phyloP scores from a whole-genome alignment of 441 rosid genomes.

The Rhodomyrtus psidioides region DNA sequence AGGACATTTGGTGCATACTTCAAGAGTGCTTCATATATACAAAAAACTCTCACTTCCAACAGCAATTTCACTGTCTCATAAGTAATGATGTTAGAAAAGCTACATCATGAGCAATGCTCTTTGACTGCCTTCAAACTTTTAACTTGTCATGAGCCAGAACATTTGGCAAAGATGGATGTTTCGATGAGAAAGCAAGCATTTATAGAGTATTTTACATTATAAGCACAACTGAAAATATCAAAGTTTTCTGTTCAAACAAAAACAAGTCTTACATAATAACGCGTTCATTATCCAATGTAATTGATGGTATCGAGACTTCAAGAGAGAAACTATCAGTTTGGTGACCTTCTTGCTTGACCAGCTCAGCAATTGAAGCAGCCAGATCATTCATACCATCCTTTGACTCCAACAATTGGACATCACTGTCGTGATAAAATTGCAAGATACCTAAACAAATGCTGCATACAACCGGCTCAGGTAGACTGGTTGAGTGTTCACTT shows the following conservation, averaged over 20 bases:
- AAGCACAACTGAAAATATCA: neutral
- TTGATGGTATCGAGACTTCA: slow-evolving; percentile 62
- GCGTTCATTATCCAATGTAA: slow-evolving; percentile 42
- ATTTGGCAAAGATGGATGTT: neutral
- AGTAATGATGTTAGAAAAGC: neutral
- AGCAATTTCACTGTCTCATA: neutral
- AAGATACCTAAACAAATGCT: slow-evolving; percentile 68
- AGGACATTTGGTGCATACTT: neutral
- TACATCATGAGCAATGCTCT: neutral
- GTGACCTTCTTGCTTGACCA: slow-evolving; percentile 55
- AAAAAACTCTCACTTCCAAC: neutral
- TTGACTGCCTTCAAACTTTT: neutral
- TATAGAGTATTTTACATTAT: neutral
- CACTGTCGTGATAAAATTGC: slow-evolving; percentile 48
- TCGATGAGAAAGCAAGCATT: neutral
- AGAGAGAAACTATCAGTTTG: slow-evolving; percentile 62
- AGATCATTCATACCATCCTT: slow-evolving; percentile 31
- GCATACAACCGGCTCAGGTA: slow-evolving; percentile 35
- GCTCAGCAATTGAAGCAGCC: slow-evolving; percentile 35
- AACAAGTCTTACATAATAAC: slow-evolving; percentile 38
- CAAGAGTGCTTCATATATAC: neutral
- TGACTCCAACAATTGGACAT: slow-evolving; percentile 24
- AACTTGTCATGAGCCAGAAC: neutral
- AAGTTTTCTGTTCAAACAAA: neutral
- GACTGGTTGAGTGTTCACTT: slow-evolving; percentile 1